These are phyloP conservation scores for Colletotrichum sp. DNA, from an alignment of 2,329 filamentous ascomycete species.

Conservation along the genomic window DNA sequence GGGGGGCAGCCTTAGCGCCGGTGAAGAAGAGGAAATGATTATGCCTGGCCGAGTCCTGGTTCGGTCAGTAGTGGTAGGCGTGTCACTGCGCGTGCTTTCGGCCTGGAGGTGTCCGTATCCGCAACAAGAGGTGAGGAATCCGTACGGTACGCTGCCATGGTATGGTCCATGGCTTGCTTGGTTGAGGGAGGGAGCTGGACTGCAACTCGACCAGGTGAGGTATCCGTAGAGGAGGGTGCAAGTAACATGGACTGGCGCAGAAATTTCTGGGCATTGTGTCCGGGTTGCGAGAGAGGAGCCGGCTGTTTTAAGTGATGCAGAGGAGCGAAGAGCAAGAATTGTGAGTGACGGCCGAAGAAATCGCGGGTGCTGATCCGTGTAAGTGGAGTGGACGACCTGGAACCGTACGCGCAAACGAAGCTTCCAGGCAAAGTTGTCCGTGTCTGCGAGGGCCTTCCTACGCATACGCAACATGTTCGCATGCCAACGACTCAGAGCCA, in stretches of 20 bases:
- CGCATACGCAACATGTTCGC: not conserved
- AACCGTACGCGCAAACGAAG: not conserved
- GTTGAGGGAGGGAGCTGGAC: not conserved
- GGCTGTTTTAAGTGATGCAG: not conserved
- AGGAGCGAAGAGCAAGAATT: not conserved
- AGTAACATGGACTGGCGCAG: not conserved
- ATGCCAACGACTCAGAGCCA: not conserved
- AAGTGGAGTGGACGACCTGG: not conserved
- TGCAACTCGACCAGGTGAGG: not conserved
- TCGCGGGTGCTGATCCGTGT: not conserved
- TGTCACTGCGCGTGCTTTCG: not conserved
- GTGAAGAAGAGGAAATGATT: slow-evolving; percentile 1
- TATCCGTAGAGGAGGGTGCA: slow-evolving; percentile 2
- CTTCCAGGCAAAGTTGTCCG: not conserved
- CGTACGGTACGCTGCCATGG: not conserved
- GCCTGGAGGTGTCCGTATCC: not conserved
- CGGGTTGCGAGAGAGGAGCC: not conserved
- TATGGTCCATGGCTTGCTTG: not conserved
- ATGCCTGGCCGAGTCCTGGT: slow-evolving; percentile 1
- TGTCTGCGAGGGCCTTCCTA: not conserved
- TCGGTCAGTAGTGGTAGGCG: not conserved
- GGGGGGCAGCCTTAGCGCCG: slow-evolving; percentile 8
- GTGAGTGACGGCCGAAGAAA: not conserved
- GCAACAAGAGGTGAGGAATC: not conserved
- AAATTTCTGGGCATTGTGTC: not conserved